Base-by-base conservation (phyloP, 495 filamentous ascomycete genomes). In the Glonium stellatum region DNA sequence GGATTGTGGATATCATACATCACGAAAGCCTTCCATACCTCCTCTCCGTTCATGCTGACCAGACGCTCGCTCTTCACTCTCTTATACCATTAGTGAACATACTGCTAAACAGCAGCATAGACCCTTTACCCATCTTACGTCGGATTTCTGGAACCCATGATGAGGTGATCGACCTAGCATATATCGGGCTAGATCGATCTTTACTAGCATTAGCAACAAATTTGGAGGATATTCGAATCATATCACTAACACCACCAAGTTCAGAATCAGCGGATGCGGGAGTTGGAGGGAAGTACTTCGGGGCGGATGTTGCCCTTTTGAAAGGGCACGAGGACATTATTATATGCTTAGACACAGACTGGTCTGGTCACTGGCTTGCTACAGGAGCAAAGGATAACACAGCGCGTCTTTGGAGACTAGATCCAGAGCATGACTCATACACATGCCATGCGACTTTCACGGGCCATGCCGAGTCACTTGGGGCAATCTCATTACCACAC, bases 381-480 rank as follows among this genome's bases (percentile, higher is more conserved):
- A 96, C 91, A 31, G 93, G 92, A 42, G 88, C 91, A 5, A 99
- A 97, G 76, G 93, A 99, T 71, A 97, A 97, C 67, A 89, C 88
- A 1, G 92, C 92, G 19, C 85, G 89, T 55, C 76, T 99, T 22
- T 99, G 93, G 95, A 79, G 86, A 34, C 78, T 97, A 48, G 93
- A 98, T 72, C 85, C 87, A 10, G 79, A 79, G 3, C 84, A 80
- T 27, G 80, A 82, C 41, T 86, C 86, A 0, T 97, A 88, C 69
- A 80, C 76, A 4, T 95, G 88, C 73, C 86, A 87, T 69, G 84
- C 89, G 12, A 81, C 84, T 21, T 87, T 96, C 59, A 87, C 87
- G 8, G 93, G 95, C 44, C 93, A 99, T 65, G 88, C 95, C 3
- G 93, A 97, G 74, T 95, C 92, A 22, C 76, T 99, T 11, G 91